Evolutionary conservation across 495 filamentous ascomycete species (phyloP).

Genomic region (Penicillium dipodomyicola): DNA sequence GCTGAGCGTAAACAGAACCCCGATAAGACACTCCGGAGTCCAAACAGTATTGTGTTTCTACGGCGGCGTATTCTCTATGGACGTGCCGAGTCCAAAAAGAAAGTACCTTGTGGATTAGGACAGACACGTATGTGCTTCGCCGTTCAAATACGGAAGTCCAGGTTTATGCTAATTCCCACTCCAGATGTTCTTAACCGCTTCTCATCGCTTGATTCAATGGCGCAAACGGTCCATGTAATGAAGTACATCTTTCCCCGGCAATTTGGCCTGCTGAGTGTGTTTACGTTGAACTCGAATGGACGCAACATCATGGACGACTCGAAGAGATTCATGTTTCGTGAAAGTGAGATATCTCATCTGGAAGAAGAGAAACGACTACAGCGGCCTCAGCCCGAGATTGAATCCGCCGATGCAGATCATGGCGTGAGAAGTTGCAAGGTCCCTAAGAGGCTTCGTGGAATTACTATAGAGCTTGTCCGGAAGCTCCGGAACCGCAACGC

Average conservation of each 20-base stretch:
- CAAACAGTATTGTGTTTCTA: constrained; percentile 69
- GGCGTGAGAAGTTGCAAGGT: constrained; percentile 38
- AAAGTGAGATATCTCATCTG: constrained; percentile 67
- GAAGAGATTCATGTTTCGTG: constrained; percentile 79
- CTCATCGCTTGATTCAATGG: constrained; percentile 42
- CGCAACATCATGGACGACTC: constrained; percentile 65
- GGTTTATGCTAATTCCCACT: constrained; percentile 4
- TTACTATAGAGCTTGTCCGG: constrained; percentile 54
- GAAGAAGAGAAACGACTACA: constrained; percentile 16
- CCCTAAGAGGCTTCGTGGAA: constrained; percentile 75
- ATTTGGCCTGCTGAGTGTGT: constrained; percentile 89
- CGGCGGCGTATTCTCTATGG: constrained; percentile 87
- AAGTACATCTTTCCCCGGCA: constrained; percentile 93
- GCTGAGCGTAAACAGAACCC: background rate
- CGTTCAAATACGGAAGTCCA: background rate
- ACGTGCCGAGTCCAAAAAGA: constrained; percentile 63
- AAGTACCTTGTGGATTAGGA: constrained; percentile 69
- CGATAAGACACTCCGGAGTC: constrained; percentile 24
- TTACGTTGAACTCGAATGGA: constrained; percentile 63
- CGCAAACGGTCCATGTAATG: constrained; percentile 68
- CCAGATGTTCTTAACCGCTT: constrained; percentile 85
- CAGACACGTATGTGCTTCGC: constrained; percentile 69
- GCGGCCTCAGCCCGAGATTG: background rate
- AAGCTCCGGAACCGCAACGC: constrained; percentile 67
- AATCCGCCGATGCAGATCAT: constrained; percentile 4